Conservation (phyloP, 305 asterid species). For the Fraxinus sp. region DNA sequence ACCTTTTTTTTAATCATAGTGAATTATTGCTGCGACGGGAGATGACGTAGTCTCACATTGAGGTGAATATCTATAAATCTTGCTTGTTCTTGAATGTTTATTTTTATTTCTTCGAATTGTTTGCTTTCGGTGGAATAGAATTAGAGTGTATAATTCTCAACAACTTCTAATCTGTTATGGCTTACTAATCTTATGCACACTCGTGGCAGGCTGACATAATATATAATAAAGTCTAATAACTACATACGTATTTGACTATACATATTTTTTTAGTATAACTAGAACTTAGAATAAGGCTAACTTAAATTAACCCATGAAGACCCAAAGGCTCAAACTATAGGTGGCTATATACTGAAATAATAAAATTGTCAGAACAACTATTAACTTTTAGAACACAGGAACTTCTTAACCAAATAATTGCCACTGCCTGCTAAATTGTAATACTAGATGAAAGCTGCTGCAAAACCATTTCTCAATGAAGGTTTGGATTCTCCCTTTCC, state of each 20-base stretch:
- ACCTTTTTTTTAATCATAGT: too few relatives aligned
- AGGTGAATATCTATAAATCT: too few relatives aligned
- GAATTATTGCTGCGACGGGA: too few relatives aligned
- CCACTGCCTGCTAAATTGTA: neutral
- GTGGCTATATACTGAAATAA: neutral
- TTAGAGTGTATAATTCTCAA: too few relatives aligned
- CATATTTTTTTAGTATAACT: neutral
- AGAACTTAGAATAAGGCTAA: neutral
- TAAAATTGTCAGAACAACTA: neutral
- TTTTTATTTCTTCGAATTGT: too few relatives aligned
- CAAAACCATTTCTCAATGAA: neutral
- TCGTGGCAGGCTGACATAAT: neutral
- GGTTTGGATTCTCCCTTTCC: neutral
- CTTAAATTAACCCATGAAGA: neutral
- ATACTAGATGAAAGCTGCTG: neutral
- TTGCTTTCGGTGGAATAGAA: too few relatives aligned
- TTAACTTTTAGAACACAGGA: neutral
- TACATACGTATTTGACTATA: neutral
- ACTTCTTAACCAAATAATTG: neutral
- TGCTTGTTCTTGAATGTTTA: too few relatives aligned
- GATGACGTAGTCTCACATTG: too few relatives aligned
- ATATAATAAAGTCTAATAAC: neutral
- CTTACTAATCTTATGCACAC: neutral
- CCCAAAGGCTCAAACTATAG: neutral
- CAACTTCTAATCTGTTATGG: neutral